Evolutionary conservation across 139 green algal species (phyloP).

Genomic region (Chlamydomonas schloesseri): DNA sequence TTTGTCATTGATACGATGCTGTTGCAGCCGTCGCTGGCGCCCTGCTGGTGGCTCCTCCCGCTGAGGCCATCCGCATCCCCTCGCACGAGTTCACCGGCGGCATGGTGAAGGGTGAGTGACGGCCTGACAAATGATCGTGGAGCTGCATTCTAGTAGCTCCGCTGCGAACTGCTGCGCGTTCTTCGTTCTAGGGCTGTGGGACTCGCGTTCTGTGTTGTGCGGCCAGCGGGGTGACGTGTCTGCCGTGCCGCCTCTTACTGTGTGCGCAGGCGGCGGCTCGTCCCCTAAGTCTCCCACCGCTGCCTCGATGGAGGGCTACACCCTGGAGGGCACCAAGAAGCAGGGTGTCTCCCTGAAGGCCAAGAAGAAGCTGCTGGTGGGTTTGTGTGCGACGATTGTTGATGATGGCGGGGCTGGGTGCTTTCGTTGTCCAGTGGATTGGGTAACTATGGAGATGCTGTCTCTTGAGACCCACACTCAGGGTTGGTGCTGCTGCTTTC

Average conservation of each 20-base stretch:
- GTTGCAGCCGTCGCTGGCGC: constrained; percentile 10
- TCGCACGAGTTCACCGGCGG: constrained; percentile 51
- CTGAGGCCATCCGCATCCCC: constrained; percentile 43
- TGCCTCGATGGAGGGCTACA: constrained; percentile 51
- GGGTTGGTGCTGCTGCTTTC: no score
- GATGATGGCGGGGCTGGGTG: constrained; percentile 2
- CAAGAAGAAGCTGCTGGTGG: constrained; percentile 63
- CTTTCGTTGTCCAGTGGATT: background rate
- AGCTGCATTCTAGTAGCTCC: no score
- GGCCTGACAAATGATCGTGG: no score
- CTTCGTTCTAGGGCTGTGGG: no score
- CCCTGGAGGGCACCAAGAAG: constrained; percentile 76
- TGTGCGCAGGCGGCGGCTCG: constrained; percentile 16
- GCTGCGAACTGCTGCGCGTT: no score
- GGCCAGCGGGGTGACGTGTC: no score
- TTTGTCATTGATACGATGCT: no score
- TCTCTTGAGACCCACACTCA: no score
- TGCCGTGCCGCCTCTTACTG: no score
- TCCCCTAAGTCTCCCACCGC: constrained; percentile 43
- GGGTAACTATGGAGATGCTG: no score
- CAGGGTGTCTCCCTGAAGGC: constrained; percentile 58
- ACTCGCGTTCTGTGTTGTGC: no score
- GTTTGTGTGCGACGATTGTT: no score
- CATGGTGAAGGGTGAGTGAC: background rate
- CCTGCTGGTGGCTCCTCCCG: constrained; percentile 39